Evolutionary conservation across 805 yeast species (phyloP).

Genomic region (Zygosaccharomyces bisporus): DNA sequence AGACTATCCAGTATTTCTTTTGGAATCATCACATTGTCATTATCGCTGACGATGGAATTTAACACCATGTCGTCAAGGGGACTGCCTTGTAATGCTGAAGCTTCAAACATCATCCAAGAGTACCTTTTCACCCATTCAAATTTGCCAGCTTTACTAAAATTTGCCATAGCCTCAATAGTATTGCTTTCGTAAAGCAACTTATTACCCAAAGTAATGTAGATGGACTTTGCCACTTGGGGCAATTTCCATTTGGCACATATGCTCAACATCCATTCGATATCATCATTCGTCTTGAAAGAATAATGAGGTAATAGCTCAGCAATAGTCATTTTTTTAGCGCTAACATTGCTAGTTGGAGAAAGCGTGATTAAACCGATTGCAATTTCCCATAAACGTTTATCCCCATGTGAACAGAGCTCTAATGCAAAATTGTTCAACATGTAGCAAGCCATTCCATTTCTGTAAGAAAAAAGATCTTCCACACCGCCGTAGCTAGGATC

Average conservation of each 20-base stretch:
- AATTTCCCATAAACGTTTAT: conserved; percentile 55
- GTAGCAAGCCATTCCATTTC: conserved; percentile 45
- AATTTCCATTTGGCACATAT: conserved; percentile 66
- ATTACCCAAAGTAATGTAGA: conserved; percentile 49
- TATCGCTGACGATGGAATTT: conserved; percentile 42
- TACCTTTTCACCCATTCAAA: conserved; percentile 46
- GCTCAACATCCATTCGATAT: conserved; percentile 73
- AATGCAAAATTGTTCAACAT: conserved; percentile 33
- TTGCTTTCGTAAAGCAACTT: conserved; percentile 51
- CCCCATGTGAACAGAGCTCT: conserved; percentile 29
- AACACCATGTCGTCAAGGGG: conserved; percentile 56
- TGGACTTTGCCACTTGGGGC: conserved; percentile 51
- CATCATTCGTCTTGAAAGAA: conserved; percentile 64
- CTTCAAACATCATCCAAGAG: conserved; percentile 62
- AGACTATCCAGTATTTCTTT: conserved; percentile 31
- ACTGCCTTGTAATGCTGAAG: conserved; percentile 48
- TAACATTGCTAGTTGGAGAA: conserved; percentile 43
- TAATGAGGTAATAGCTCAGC: conserved; percentile 58
- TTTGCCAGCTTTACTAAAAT: conserved; percentile 63
- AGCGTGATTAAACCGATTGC: conserved; percentile 62
- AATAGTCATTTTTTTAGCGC: conserved; percentile 38
- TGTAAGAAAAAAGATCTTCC: conserved; percentile 34
- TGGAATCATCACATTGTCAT: conserved; percentile 22
- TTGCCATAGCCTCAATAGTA: conserved; percentile 57
- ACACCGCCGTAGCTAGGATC: conserved; percentile 5